Evolutionary conservation across 768 basidiomycete genomes (phyloP), one percentile per base, ranked within the genome.

Genomic region (Trichaptum fuscoviolaceum): DNA sequence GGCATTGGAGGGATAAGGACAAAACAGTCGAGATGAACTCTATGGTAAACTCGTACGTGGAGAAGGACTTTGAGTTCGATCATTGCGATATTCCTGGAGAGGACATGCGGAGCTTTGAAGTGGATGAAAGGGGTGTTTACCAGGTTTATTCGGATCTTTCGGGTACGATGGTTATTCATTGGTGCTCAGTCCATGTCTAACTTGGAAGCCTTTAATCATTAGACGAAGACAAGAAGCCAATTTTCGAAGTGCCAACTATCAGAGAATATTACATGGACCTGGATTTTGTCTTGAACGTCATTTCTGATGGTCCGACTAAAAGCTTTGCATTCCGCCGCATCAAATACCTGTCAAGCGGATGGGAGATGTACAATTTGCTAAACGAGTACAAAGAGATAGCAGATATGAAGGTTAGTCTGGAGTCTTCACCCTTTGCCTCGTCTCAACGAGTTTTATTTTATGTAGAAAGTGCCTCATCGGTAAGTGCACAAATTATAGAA

Each of bases 231-330:
- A 80, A 69, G 58, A 83, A 82, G 63, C 93, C 94, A 0, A 77
- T 86, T 0, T 95, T 90, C 73, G 83, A 88, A 66, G 84, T 96
- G 7, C 95, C 95, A 1, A 88, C 83, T 60, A 90, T 99, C 63
- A 84, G 91, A 68, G 97, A 99, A 75, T 99, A 99, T 74, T 99
- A 97, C 75, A 83, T 95, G 64, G 97, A 99, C 74, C 86, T 99
- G 7, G 96, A 99, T 74, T 94, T 89, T 73, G 84, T 99, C 17
- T 84, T 99, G 1, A 81, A 84, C 4, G 94, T 98, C 68, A 97
- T 98, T 65, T 86, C 95, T 1, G 94, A 97, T 75, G 97, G 97
- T 0, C 97, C 97, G 0, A 89, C 95, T 6, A 99, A 99, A 79
- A 93, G 91, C 70, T 96, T 97, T 74, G 96, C 97, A 0, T 99